Conservation (phyloP, 257 asterid species). For the Knoxia roxburghii region DNA sequence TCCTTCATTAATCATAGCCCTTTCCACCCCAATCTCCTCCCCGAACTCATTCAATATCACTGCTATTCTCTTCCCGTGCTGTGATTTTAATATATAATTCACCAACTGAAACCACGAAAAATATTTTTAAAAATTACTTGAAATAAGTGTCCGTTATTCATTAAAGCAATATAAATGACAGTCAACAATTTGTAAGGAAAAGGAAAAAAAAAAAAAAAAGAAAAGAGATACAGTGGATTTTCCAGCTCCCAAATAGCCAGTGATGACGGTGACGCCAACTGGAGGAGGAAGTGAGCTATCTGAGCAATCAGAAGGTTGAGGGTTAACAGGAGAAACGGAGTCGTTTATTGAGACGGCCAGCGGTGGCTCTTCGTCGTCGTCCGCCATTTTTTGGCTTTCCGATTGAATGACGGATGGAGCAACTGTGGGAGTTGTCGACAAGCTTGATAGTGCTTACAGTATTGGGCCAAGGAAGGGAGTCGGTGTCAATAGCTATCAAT, state of each 20-base stretch:
- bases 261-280: slow-evolving; percentile 92
- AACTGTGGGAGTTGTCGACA: neutral
- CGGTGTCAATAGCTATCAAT: too few relatives aligned
- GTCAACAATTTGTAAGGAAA: too few relatives aligned
- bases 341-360: slow-evolving; percentile 63
- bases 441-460: neutral
- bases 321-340: slow-evolving; percentile 15
- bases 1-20: slow-evolving; percentile 98
- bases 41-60: slow-evolving; percentile 95
- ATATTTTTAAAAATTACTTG: neutral
- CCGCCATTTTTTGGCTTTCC: slow-evolving; percentile 41
- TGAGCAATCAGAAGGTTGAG: slow-evolving; percentile 17
- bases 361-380: slow-evolving; percentile 79
- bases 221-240: slow-evolving; percentile 99
- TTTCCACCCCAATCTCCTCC: slow-evolving; percentile 93
- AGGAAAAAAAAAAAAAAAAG: too few relatives aligned
- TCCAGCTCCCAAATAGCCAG: slow-evolving; percentile 97
- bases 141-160: neutral
- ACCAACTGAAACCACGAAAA: slow-evolving; percentile 50
- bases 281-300: slow-evolving; percentile 40
- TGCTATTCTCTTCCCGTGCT: slow-evolving; percentile 90
- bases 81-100: slow-evolving; percentile 60
- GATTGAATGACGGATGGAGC: neutral
- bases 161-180: neutral
- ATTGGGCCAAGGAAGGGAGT: neutral